Conservation (phyloP, 2,329 filamentous ascomycete species). For the Colletotrichum orbiculare region DNA sequence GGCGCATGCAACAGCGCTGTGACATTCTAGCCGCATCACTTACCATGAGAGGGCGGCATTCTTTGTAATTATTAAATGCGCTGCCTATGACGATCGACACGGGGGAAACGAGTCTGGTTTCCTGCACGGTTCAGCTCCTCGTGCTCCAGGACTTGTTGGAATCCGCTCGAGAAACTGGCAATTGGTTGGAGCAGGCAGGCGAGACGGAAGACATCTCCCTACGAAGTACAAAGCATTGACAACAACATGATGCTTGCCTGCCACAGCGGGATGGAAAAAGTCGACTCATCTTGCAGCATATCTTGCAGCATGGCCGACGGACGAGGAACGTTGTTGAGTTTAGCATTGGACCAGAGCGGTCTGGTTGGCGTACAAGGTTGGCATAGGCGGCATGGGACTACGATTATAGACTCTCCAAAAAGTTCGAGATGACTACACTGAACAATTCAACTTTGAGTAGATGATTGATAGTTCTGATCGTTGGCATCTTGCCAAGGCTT, state of each 20-base stretch:
- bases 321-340: conserved; percentile 5
- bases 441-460: conserved; percentile 5
- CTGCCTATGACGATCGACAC: conserved; percentile 7
- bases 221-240: conserved; percentile 7
- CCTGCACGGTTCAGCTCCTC: background rate
- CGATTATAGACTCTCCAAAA: conserved; percentile 29
- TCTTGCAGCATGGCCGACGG: conserved; percentile 19
- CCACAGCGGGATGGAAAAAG: background rate
- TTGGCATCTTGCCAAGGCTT: too few species aligned
- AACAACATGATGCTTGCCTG: conserved; percentile 1
- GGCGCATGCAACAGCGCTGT: background rate
- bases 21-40: background rate
- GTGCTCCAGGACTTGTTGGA: too few species aligned
- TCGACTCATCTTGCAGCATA: conserved; percentile 13
- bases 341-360: conserved; percentile 15
- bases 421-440: background rate
- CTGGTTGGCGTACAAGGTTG: conserved; percentile 16
- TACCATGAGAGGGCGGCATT: background rate
- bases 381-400: conserved; percentile 5
- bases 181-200: background rate
- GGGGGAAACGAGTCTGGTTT: conserved; percentile 10
- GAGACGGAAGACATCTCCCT: background rate
- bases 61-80: conserved; percentile 27
- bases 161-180: too few species aligned
- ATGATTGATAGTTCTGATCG: too few species aligned